phyloP scores from a whole-genome alignment of 352 stramenopile genomes.

The Phytophthora fragariaefolia region DNA sequence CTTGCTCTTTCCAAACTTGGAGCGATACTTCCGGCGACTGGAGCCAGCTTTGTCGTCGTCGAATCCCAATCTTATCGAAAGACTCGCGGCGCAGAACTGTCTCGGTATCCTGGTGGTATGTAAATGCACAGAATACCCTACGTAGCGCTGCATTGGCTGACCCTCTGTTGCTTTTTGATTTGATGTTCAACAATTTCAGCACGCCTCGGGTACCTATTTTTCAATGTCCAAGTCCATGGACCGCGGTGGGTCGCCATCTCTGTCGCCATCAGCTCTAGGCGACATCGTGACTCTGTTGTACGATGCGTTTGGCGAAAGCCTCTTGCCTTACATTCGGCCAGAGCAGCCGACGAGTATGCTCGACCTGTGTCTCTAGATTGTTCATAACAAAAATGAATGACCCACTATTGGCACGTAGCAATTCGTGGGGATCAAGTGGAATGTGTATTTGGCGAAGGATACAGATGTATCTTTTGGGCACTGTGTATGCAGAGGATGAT shows the following conservation, averaged over 20 bases:
- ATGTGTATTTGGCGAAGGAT: conserved; percentile 6
- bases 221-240: conserved; percentile 59
- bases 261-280: conserved; percentile 46
- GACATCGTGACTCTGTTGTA: conserved; percentile 70
- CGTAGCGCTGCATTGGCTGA: neutral
- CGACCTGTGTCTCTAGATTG: conserved; percentile 52
- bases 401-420: conserved; percentile 14
- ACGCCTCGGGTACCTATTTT: conserved; percentile 83
- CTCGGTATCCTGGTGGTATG: conserved; percentile 87
- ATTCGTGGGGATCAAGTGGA: conserved; percentile 1
- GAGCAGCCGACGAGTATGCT: conserved; percentile 52
- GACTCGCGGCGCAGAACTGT: conserved; percentile 87
- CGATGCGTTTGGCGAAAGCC: conserved; percentile 80
- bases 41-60: conserved; percentile 79
- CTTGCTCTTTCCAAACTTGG: conserved; percentile 91
- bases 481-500: neutral
- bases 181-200: conserved; percentile 44
- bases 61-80: conserved; percentile 80
- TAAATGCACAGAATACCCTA: neutral
- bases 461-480: neutral
- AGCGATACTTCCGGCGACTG: conserved; percentile 87
- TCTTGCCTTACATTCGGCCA: conserved; percentile 79
- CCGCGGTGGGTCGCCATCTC: conserved; percentile 29
- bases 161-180: neutral
- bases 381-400: conserved; percentile 18